These are phyloP conservation scores for Globomyces sp. DNA, from an alignment of 371 early-diverging fungal genomes.

Conservation along the genomic window DNA sequence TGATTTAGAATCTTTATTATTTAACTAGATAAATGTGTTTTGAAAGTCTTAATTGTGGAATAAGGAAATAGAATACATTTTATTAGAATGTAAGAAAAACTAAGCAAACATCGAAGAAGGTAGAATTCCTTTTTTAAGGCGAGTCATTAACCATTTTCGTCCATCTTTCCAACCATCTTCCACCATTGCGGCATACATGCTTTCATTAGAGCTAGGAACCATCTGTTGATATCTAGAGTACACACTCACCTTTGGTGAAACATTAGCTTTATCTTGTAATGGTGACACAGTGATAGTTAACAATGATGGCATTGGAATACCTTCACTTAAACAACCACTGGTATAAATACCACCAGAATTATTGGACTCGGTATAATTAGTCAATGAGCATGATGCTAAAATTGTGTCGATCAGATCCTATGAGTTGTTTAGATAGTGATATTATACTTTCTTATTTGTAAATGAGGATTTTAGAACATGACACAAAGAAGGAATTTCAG, in stretches of 20 bases:
- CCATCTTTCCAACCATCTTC: constrained; percentile 3
- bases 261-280: not conserved
- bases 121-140: too few relatives aligned
- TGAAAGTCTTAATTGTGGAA: too few relatives aligned
- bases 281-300: constrained; percentile 4
- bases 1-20: too few relatives aligned
- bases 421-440: not conserved
- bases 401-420: constrained; percentile 4
- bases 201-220: not conserved
- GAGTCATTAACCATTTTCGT: not conserved
- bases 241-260: not conserved
- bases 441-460: not conserved
- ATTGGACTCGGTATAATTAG: not conserved
- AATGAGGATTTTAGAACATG: not conserved
- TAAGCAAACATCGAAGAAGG: too few relatives aligned
- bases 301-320: not conserved
- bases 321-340: not conserved
- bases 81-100: too few relatives aligned
- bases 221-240: not conserved
- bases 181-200: not conserved
- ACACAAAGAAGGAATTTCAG: not conserved
- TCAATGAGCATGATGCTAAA: not conserved
- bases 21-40: too few relatives aligned
- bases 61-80: too few relatives aligned
- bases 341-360: not conserved